phyloP scores from a whole-genome alignment of 768 basidiomycete species.

The Serendipita sp. region DNA sequence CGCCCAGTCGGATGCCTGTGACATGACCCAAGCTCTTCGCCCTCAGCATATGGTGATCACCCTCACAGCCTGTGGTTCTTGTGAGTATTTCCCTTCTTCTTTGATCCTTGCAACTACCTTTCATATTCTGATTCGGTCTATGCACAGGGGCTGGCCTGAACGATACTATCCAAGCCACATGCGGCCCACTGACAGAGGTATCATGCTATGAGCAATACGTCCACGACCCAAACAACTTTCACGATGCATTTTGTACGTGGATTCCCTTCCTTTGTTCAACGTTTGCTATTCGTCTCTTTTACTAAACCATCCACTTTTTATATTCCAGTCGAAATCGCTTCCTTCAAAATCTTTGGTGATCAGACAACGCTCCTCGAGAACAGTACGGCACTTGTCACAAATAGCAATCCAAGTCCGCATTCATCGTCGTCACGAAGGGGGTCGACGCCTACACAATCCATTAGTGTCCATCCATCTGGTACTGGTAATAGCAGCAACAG shows the following conservation, averaged over 20 bases:
- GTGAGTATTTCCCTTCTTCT: neutral
- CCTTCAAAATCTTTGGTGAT: slow-evolving; percentile 1
- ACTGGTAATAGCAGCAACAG: too few relatives aligned
- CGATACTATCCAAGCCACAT: neutral
- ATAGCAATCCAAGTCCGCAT: neutral
- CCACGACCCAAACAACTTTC: neutral
- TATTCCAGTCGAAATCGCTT: slow-evolving; percentile 1
- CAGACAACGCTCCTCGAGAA: neutral
- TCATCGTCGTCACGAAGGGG: neutral
- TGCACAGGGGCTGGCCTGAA: neutral
- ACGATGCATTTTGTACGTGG: slow-evolving; percentile 1
- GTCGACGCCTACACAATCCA: neutral
- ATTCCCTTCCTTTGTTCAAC: neutral
- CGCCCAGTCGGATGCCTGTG: neutral
- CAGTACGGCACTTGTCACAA: neutral
- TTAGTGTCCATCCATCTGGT: too few relatives aligned
- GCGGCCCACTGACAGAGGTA: neutral
- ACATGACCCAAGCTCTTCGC: neutral
- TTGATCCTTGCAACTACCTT: neutral
- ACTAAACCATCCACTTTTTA: too few relatives aligned
- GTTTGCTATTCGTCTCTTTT: too few relatives aligned
- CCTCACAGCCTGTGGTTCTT: neutral
- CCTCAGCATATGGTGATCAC: slow-evolving; percentile 1
- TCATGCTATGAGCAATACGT: neutral
- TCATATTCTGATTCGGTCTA: too few relatives aligned